Percentiles rank a stretch among this genome's conserved stretches.
These are phyloP conservation scores for Plasmopara muralis DNA, from an alignment of 352 stramenopile species.

Conservation along the genomic window DNA sequence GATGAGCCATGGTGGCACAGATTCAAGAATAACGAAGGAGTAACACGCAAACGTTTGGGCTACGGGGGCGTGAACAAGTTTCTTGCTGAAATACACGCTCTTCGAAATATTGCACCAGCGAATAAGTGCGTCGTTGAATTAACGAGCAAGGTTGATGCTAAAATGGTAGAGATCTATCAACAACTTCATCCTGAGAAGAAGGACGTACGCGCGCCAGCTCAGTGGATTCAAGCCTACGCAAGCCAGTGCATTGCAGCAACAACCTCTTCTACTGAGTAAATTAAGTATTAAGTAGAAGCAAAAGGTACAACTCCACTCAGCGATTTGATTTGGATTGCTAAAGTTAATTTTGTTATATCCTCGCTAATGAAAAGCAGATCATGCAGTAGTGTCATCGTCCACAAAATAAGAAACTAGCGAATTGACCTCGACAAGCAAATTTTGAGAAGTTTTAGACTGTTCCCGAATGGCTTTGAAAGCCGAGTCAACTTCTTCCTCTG, in stretches of 20 bases:
- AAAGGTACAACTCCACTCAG: neutral
- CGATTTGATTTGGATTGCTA: too few species aligned
- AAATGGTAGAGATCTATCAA: constrained; percentile 43
- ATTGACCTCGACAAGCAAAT: constrained; percentile 37
- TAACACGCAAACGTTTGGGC: constrained; percentile 37
- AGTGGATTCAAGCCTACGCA: constrained; percentile 25
- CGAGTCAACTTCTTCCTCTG: constrained; percentile 38
- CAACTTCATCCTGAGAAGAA: constrained; percentile 58
- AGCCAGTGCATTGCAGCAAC: constrained; percentile 13
- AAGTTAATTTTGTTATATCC: neutral
- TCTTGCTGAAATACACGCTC: constrained; percentile 49
- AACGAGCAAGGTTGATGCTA: constrained; percentile 30
- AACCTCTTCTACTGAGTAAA: constrained; percentile 7
- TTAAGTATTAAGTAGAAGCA: neutral
- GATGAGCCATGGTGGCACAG: constrained; percentile 61
- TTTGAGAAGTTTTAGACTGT: constrained; percentile 20
- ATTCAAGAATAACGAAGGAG: constrained; percentile 24
- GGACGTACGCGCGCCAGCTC: constrained; percentile 15
- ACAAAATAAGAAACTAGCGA: constrained; percentile 37
- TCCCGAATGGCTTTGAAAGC: constrained; percentile 33
- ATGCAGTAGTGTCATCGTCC: constrained; percentile 7
- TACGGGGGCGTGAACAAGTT: constrained; percentile 65
- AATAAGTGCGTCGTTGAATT: constrained; percentile 28
- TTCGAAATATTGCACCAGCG: constrained; percentile 31
- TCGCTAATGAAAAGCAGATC: constrained; percentile 4